Base-by-base conservation (phyloP, 805 yeast species). In the Starmerella apicola region DNA sequence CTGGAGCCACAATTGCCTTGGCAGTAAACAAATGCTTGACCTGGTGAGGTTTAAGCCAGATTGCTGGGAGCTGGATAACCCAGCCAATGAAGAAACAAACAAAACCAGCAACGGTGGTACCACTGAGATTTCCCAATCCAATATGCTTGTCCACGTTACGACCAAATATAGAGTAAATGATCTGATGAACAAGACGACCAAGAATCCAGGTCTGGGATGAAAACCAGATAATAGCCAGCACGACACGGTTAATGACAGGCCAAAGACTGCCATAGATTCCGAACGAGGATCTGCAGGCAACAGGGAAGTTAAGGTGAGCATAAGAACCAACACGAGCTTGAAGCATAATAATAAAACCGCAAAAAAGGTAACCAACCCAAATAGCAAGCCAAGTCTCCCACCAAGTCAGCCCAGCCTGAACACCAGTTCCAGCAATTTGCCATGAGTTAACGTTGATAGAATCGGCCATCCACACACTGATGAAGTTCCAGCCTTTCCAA, bases 371-470 rank as follows among this genome's bases (percentile, higher is more conserved):
- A 5, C 95, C 95, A 15, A 84, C 46, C 91, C 94, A 82, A 20
- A 84, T 91, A 1, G 91, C 72, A 28, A 84, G 62, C 93, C 94
- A 84, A 10, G 81, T 76, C 55, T 78, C 85, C 93, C 94, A 84
- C 94, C 94, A 83, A 15, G 78, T 71, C 60, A 84, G 63, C 9
- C 91, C 91, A 18, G 76, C 73, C 39, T 68, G 65, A 42, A 80
- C 78, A 52, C 94, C 94, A 0, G 94, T 80, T 7, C 88, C 76
- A 2, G 94, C 94, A 51, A 84, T 82, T 64, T 81, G 85, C 84
- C 88, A 83, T 5, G 95, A 82, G 58, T 81, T 83, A 55, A 84
- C 75, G 61, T 84, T 84, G 64, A 84, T 81, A 24, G 94, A 76
- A 57, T 84, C 95, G 0, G 94, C 84, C 42, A 84, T 59, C 95